Evolutionary conservation across 176 grass and related monocot genomes (phyloP).

Genomic region (Juncus effusus): DNA sequence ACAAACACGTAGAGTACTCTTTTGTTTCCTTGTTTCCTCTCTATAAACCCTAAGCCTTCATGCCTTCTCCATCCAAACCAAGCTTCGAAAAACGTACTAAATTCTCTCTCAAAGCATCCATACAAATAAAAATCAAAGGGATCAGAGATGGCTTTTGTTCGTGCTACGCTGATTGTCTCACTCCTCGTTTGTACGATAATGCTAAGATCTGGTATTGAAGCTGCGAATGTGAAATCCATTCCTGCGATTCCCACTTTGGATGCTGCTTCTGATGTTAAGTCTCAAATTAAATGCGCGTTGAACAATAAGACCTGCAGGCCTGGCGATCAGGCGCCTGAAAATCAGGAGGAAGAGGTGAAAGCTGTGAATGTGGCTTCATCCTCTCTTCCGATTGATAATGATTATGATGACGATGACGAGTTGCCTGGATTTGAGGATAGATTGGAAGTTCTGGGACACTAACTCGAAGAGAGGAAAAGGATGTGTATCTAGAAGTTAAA

Average conservation of each 20-base stretch:
- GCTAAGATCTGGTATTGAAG: conserved; percentile 18
- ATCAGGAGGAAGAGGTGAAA: conserved; percentile 51
- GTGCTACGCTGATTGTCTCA: conserved; percentile 28
- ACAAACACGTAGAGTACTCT: conserved; percentile 14
- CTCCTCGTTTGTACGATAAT: conserved; percentile 35
- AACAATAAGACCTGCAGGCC: conserved; percentile 44
- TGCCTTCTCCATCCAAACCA: not conserved
- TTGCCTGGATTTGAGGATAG: conserved; percentile 28
- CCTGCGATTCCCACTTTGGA: not conserved
- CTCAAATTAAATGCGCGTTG: conserved; percentile 26
- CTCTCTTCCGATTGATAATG: conserved; percentile 9
- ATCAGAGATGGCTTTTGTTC: conserved; percentile 30
- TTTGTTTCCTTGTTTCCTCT: not conserved
- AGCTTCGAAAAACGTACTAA: not conserved
- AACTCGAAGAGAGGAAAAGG: not conserved
- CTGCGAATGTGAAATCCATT: not conserved
- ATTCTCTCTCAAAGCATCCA: not conserved
- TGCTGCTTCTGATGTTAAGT: not conserved
- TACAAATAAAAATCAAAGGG: not conserved
- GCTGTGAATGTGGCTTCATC: conserved; percentile 23
- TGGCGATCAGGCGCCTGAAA: conserved; percentile 49
- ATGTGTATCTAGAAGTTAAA: no score
- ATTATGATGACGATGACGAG: conserved; percentile 35
- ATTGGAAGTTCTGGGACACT: conserved; percentile 57
- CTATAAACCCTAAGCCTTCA: conserved; percentile 13